A percentile compares a stretch with the other conserved stretches of the same genome.
Conservation (phyloP, 2,329 filamentous ascomycete genomes). For the Cytospora mali region DNA sequence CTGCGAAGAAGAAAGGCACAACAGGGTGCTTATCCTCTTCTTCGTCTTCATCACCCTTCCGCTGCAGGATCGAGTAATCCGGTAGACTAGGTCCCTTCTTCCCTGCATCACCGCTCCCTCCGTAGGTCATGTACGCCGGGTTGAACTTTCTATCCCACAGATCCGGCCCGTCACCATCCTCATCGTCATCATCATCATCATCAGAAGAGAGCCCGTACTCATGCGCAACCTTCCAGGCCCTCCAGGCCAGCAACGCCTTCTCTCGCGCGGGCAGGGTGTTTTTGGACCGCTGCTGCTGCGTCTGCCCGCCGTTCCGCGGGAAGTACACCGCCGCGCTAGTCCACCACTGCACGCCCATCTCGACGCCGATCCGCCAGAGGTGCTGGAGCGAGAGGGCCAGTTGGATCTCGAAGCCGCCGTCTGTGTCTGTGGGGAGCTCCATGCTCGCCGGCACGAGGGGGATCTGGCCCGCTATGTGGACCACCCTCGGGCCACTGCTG, state of each 20-base stretch:
- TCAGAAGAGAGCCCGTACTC: constrained; percentile 32
- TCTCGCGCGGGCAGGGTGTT: constrained; percentile 26
- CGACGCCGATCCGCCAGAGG: constrained; percentile 78
- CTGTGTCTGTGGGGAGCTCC: constrained; percentile 51
- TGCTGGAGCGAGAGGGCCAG: constrained; percentile 81
- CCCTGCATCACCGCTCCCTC: constrained; percentile 31
- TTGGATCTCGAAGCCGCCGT: constrained; percentile 54
- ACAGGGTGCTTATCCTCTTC: constrained; percentile 38
- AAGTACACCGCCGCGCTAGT: constrained; percentile 76
- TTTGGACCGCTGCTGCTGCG: constrained; percentile 26
- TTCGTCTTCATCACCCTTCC: constrained; percentile 34
- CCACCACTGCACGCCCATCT: constrained; percentile 75
- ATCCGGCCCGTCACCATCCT: constrained; percentile 62
- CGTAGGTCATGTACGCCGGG: constrained; percentile 48
- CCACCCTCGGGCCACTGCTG: constrained; percentile 36
- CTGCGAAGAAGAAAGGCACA: constrained; percentile 71
- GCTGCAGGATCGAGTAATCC: constrained; percentile 50
- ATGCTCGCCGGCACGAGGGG: constrained; percentile 82
- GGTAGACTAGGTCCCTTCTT: constrained; percentile 45
- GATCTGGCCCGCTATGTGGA: constrained; percentile 88
- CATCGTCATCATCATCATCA: constrained; percentile 37
- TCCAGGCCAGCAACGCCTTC: constrained; percentile 47
- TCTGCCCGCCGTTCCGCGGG: constrained; percentile 42
- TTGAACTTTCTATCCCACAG: constrained; percentile 70
- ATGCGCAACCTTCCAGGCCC: constrained; percentile 53